Evolutionary conservation across 1,139 yeast species (phyloP).

Genomic region (Saccharomyces hybrid): DNA sequence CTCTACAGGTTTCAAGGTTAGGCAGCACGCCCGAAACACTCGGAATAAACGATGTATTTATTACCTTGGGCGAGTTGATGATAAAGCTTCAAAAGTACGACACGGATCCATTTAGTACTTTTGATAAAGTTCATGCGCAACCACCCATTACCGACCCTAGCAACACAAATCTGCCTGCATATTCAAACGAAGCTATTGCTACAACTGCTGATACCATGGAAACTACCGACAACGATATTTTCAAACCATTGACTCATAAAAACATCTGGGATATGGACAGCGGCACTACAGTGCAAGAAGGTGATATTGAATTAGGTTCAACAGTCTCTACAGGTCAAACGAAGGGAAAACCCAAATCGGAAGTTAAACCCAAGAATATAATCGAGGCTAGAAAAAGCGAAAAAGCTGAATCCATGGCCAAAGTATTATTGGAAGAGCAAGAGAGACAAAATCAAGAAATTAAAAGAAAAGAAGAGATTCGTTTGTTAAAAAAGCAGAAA

Average conservation of each 20-base stretch:
- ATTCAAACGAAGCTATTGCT: neutral
- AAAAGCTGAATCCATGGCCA: neutral
- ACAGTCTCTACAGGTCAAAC: neutral
- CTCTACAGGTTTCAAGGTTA: conserved; percentile 23
- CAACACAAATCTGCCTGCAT: neutral
- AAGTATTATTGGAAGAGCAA: conserved; percentile 1
- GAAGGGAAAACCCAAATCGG: neutral
- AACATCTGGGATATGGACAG: neutral
- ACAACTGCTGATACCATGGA: neutral
- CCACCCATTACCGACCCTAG: neutral
- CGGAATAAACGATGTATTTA: conserved; percentile 22
- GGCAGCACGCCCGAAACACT: conserved; percentile 23
- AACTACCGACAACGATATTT: neutral
- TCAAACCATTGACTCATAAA: neutral
- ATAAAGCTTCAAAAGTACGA: conserved; percentile 18
- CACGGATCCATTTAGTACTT: conserved; percentile 25
- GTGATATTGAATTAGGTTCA: conserved; percentile 3
- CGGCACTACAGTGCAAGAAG: conserved; percentile 7
- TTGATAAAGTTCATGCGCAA: conserved; percentile 13
- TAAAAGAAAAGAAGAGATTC: neutral
- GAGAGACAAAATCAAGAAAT: neutral
- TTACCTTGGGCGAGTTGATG: conserved; percentile 24
- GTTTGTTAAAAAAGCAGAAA: conserved; percentile 19
- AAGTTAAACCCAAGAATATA: neutral
- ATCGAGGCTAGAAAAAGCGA: neutral